Evolutionary conservation across 2,329 filamentous ascomycete genomes (phyloP), one percentile per base, ranked within the genome.

Genomic region (Fusarium sp.): DNA sequence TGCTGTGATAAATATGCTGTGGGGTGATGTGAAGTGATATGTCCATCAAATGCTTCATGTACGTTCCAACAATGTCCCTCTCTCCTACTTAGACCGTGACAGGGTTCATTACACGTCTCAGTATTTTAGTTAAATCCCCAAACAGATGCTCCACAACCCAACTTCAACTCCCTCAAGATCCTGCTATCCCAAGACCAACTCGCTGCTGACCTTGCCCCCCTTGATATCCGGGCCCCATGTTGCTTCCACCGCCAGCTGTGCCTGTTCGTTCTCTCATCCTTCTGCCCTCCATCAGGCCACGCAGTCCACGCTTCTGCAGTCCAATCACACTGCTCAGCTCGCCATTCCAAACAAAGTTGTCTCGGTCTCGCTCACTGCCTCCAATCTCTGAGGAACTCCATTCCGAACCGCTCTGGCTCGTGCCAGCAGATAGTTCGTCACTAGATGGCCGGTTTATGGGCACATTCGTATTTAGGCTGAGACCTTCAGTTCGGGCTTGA

Each of bases 201-300:
- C 82, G 77, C 34, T 60, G 77, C 51, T 74, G 75, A 12, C 69
- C 69, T 28, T 71, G 62, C 12, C 65, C 66, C 15, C 57, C 45
- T 8, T 55, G 34, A 24, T 68, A 68, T 15, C 57, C 58, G 8
- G 59, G 51, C 6, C 61, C 52, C 47, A 44, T 43, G 31, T 51
- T 66, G 4, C 69, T 64, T 15, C 56, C 61, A 7, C 71, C 71
- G 5, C 68, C 60, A 65, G 81, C 83, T 64, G 81, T 83, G 9
- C 82, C 83, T 4, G 81, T 83, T 64, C 92, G 82, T 75, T 96
- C 92, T 40, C 93, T 83, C 81, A 97, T 88, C 58, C 94, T 84
- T 40, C 94, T 82, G 4, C 94, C 94, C 76, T 98, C 95, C 95
- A 99, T 98, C 67, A 99, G 76, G 0, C 95, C 95, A 57, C 94